phyloP scores from a whole-genome alignment of 192 early-diverging fungal genomes.

The Allomyces macrogynus region DNA sequence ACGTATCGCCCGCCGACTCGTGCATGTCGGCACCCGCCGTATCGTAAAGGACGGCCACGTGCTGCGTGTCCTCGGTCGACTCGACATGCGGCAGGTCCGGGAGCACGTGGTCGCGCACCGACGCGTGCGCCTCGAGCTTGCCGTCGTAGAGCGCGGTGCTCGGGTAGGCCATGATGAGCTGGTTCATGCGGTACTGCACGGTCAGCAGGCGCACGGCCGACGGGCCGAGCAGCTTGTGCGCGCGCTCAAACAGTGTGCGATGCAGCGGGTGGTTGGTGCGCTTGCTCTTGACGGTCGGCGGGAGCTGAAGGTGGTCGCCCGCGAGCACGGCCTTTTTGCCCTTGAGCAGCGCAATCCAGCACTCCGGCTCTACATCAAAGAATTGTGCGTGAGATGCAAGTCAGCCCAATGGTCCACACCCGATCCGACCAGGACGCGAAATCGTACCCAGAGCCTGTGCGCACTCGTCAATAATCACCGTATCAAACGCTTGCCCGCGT shows the following conservation, averaged over 20 bases:
- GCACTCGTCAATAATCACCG: conserved; percentile 75
- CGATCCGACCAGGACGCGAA: neutral
- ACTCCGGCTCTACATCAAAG: conserved; percentile 35
- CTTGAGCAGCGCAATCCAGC: conserved; percentile 68
- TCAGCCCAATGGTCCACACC: neutral
- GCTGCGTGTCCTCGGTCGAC: conserved; percentile 33
- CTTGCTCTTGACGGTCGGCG: conserved; percentile 57
- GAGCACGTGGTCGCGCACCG: conserved; percentile 42
- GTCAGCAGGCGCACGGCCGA: conserved; percentile 44
- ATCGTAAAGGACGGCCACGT: conserved; percentile 46
- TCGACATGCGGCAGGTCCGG: conserved; percentile 35
- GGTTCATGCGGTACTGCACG: conserved; percentile 80
- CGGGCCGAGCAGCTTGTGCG: conserved; percentile 35
- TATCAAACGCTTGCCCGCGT: conserved; percentile 45
- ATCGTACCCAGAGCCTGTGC: conserved; percentile 46
- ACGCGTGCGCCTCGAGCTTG: conserved; percentile 36
- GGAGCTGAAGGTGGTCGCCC: conserved; percentile 74
- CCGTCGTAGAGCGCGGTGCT: conserved; percentile 47
- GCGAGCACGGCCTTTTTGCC: conserved; percentile 57
- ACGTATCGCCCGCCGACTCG: conserved; percentile 12
- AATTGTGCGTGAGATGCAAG: neutral
- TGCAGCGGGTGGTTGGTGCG: conserved; percentile 11
- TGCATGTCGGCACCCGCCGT: conserved; percentile 28
- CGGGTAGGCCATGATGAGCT: conserved; percentile 56
- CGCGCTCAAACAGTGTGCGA: conserved; percentile 60